Evolutionary conservation across 768 basidiomycete species (phyloP), one percentile per base, ranked within the genome.

Genomic region (Kwoniella bestiolae): DNA sequence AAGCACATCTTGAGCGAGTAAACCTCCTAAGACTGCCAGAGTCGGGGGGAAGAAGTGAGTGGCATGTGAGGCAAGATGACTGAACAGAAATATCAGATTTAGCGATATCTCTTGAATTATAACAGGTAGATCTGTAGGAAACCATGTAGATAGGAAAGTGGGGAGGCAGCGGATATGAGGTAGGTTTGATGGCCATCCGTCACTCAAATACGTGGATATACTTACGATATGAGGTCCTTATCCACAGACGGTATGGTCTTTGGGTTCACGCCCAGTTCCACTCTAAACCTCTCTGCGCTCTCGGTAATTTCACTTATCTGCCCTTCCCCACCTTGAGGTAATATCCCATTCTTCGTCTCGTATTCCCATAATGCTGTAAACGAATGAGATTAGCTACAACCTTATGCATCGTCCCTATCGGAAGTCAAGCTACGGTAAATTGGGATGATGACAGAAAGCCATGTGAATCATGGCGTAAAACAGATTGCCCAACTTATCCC

Each of bases 1-100:
- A 44, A 99, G 84, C 56, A 97, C 89, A 78, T 99, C 96, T 80
- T 98, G 96, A 1, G 89, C 94, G 14, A 98, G 83, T 82, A 98
- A 86, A 25, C 96, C 96, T 28, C 96, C 96, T 41, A 99, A 85
- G 35, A 99, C 90, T 0, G 96, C 96, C 78, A 93, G 92, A 1
- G 93, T 89, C 0, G 96, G 93, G 0, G 93, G 90, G 82, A 97
- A 92, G 78, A 95, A 93, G 78, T 90, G 88, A 21, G 83, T 81
- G 6, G 91, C 89, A n/a, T 89, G 88, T 14, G 83, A 85, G 4
- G 88, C 83, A 45, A 90, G 69, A n/a, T 86, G 83, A 69, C 94
- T 96, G 70, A n/a, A n/a, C n/a, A n/a, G n/a, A n/a, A n/a, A n/a
- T n/a, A n/a, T n/a, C n/a, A n/a, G n/a, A n/a, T n/a, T n/a, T n/a